phyloP scores from a whole-genome alignment of 2,329 filamentous ascomycete species.

The Phaeomoniella chlamydospora region DNA sequence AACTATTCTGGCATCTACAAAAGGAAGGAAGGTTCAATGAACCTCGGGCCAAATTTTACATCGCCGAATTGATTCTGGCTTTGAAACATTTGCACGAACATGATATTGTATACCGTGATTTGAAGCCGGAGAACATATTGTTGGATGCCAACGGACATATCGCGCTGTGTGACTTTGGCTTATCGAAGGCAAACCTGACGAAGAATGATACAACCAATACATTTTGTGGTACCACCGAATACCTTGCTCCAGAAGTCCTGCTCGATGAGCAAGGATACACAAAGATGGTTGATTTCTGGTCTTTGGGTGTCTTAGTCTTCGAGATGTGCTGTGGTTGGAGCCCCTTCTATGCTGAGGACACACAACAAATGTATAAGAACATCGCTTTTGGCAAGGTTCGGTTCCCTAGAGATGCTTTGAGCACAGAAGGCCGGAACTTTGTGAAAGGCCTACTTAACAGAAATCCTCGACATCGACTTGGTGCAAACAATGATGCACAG shows the following conservation, averaged over 20 bases:
- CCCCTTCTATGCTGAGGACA: slow-evolving; percentile 96
- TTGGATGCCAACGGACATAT: slow-evolving; percentile 96
- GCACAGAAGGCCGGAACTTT: slow-evolving; percentile 89
- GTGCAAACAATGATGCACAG: slow-evolving; percentile 78
- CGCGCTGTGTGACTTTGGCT: slow-evolving; percentile 89
- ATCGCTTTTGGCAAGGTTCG: slow-evolving; percentile 97
- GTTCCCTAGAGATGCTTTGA: slow-evolving; percentile 88
- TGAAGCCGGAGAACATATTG: slow-evolving; percentile 96
- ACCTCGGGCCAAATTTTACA: slow-evolving; percentile 93
- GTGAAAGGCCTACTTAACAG: slow-evolving; percentile 95
- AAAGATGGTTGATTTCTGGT: slow-evolving; percentile 99
- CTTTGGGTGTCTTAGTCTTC: slow-evolving; percentile 88
- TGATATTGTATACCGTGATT: slow-evolving; percentile 92
- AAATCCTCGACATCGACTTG: slow-evolving; percentile 89
- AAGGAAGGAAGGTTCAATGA: slow-evolving; percentile 94
- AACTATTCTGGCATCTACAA: slow-evolving; percentile 97
- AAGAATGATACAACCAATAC: slow-evolving; percentile 98
- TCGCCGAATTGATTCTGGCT: slow-evolving; percentile 89
- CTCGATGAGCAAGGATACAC: slow-evolving; percentile 95
- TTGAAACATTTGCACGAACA: slow-evolving; percentile 91
- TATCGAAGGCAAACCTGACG: slow-evolving; percentile 93
- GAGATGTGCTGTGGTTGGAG: slow-evolving; percentile 99
- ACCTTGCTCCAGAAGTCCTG: slow-evolving; percentile 87
- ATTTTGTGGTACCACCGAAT: slow-evolving; percentile 96
- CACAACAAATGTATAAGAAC: slow-evolving; percentile 99